Evolutionary conservation across 768 basidiomycete species (phyloP), one percentile per base, ranked within the genome.

Genomic region (Termitomyces sp.): DNA sequence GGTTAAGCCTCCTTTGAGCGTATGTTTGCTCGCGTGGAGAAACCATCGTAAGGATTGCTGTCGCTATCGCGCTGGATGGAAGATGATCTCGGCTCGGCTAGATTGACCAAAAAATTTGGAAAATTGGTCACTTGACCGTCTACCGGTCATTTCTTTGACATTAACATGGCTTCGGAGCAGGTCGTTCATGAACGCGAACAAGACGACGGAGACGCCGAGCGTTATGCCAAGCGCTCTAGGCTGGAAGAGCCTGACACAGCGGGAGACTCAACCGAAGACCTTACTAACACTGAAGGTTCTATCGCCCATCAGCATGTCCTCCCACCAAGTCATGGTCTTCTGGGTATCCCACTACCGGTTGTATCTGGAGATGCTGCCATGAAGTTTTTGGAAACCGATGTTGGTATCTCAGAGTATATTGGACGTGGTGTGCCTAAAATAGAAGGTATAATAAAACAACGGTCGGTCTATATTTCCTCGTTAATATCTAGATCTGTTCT

Each of bases 391-490:
- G 94, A 97, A 71, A 79, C 81, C 6, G 88, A 96, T 70, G 95
- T 97, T 37, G 95, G 95, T 2, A 96, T 98, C 46, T 89, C 91
- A 5, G 88, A 93, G 70, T 96, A 95, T 72, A 83, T 95, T 64
- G 83, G 84, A 20, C 79, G 79, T 11, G 84, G 84, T 61, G 82
- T 90, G 29, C 81, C 87, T 4, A 84, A 84, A 69, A 86, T 98
- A 65, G 83, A 88, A 56, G 96, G 93, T 5, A 96, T 98, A 69
- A 98, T 98, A 73, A 98, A 98, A 75, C 96, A 98, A 77, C 82
- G 96, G 96, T 94, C 60, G 63, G 83, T 70, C 20, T 38, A 46
- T 50, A 54, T 37, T 36, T 60, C 37, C 25, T 60, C 29, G 8
- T 43, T 20, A 48, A 54, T 54, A 15, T 54, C 29, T 37, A 48